phyloP scores from a whole-genome alignment of 768 basidiomycete genomes.

The Auricularia auricula-judae region DNA sequence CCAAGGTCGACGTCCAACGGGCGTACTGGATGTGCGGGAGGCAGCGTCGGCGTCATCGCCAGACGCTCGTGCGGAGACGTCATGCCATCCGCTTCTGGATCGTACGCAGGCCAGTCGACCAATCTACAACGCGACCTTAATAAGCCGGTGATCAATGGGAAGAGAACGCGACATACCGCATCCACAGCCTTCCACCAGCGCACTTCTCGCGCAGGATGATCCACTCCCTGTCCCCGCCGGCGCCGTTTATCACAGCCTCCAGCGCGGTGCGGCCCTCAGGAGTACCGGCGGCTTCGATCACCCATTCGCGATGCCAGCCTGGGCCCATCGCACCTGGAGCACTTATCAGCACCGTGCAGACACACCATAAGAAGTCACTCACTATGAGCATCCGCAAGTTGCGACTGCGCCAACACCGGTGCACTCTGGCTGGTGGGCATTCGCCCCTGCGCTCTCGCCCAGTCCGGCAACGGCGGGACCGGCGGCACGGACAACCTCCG shows the following conservation, averaged over 20 bases:
- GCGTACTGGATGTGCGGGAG: background rate
- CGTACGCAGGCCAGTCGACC: background rate
- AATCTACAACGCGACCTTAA: background rate
- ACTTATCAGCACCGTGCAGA: no score
- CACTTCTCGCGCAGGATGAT: conserved; percentile 12
- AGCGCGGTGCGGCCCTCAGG: conserved; percentile 15
- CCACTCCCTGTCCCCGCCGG: conserved; percentile 6
- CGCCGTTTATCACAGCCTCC: conserved; percentile 7
- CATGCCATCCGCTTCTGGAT: background rate
- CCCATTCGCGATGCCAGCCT: conserved; percentile 72
- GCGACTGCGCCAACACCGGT: no score
- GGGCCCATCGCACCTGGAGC: conserved; percentile 29
- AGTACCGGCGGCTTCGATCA: conserved; percentile 71
- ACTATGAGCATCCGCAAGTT: no score
- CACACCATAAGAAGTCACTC: no score
- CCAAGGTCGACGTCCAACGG: no score
- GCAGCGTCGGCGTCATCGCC: background rate
- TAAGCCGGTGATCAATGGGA: background rate
- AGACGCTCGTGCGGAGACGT: background rate
- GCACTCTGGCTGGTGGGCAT: conserved; percentile 16
- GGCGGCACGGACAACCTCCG: conserved; percentile 4
- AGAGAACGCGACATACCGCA: conserved; percentile 4
- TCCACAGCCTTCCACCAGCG: conserved; percentile 12
- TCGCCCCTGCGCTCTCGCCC: background rate
- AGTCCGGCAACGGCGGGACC: background rate